phyloP scores from a whole-genome alignment of 306 rosid genomes.

The Rosa chinensis region DNA sequence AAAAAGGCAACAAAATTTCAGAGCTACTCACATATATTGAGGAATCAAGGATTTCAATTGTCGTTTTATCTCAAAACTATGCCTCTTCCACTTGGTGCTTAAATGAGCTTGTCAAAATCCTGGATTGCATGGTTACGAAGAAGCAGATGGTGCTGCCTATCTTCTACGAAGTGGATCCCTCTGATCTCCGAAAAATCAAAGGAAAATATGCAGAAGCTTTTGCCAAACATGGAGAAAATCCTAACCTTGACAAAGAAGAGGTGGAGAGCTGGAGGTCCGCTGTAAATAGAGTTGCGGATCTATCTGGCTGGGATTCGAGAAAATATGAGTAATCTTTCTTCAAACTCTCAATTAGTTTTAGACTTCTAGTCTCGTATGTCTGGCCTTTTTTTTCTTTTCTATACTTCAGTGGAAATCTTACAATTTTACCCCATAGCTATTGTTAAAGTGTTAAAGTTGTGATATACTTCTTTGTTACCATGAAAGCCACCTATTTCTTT shows the following conservation, averaged over 20 bases:
- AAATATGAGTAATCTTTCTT: too few species aligned
- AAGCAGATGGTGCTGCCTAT: not conserved
- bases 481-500: too few species aligned
- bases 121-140: not conserved
- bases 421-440: too few species aligned
- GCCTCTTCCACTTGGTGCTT: slow-evolving; percentile 14
- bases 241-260: not conserved
- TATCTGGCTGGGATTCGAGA: not conserved
- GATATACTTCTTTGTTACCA: too few species aligned
- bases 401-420: too few species aligned
- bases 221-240: too few species aligned
- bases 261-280: slow-evolving; percentile 4
- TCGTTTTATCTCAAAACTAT: not conserved
- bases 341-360: too few species aligned
- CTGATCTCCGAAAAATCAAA: not conserved
- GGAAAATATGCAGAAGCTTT: not conserved
- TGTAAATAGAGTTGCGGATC: not conserved
- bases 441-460: too few species aligned
- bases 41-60: not conserved
- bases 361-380: too few species aligned
- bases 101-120: not conserved
- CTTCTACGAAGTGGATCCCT: slow-evolving; percentile 4
- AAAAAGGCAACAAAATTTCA: not conserved
- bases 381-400: too few species aligned
- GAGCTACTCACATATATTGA: not conserved